Base-by-base conservation (phyloP, 345 rosid genomes). In the Hibiscus syriacus region DNA sequence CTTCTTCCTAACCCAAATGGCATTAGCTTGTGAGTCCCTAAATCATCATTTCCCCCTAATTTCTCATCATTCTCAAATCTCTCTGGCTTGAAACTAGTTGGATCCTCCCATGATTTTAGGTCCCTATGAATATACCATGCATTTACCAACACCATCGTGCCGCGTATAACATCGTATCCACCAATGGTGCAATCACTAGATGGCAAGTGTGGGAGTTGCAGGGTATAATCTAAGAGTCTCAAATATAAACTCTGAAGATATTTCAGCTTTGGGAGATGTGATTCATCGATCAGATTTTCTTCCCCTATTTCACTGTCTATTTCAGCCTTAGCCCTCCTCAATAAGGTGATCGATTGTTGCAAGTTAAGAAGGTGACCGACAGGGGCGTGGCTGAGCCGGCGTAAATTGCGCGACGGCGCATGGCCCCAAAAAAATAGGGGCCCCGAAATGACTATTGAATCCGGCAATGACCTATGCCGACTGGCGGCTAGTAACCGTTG, bases 261-360 rank as follows among this genome's bases (percentile, higher is more conserved):
- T 13, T 38, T 38, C 41, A 38, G 41, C 41, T 38, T 38, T 13
- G 41, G 41, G 10, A 38, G 12, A 38, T 38, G 3, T 3, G 41
- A 10, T 38, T 38, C 41, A 38, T 38, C 41, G 2, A 38, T 38
- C 8, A 38, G 41, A 2, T 9, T 10, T 38, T 2, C 41, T 0
- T 38, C 41, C 41, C 41, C 41, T 2, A 38, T 9, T 38, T 38
- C 41, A 9, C 41, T 38, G 3, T 38, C 41, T 38, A 38, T 38
- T 38, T 38, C 41, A 38, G 41, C 41, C 10, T 13, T 38, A 38
- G 41, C 41, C 13, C 10, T 38, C 12, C 10, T 38, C 13, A 38
- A 38, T 38, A 10, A 13, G 41, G 41, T 38, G 13, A 19, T 86
- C 79, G 84, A 76, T 58, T 83, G 64, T 58, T 83, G 41, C 41